Evolutionary conservation across 2,329 filamentous ascomycete species (phyloP).

Genomic region (Cladophialophora psammophila): DNA sequence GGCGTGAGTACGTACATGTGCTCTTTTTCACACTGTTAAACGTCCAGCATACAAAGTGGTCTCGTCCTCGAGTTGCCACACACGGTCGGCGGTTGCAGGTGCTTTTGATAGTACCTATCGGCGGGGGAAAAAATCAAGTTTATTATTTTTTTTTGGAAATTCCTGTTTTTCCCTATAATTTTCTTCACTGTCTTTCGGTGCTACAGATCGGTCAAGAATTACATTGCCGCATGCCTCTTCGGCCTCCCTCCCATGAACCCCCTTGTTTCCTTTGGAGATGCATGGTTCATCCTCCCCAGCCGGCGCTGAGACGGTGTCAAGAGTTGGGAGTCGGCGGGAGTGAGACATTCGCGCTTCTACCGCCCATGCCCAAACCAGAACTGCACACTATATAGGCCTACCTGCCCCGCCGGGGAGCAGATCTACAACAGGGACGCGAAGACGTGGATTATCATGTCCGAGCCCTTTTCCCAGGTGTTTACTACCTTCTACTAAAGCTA

Average conservation of each 20-base stretch:
- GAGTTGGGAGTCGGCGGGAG: slow-evolving; percentile 6
- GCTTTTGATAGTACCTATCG: too few species aligned
- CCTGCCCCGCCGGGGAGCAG: background rate
- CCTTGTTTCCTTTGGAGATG: slow-evolving; percentile 18
- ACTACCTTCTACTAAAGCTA: slow-evolving; percentile 42
- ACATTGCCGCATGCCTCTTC: slow-evolving; percentile 21
- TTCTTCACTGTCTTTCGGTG: slow-evolving; percentile 3
- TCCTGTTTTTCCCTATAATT: background rate
- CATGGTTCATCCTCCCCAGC: slow-evolving; percentile 7
- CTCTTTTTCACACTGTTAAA: too few species aligned
- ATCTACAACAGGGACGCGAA: background rate
- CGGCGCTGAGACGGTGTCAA: background rate
- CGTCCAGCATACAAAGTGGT: too few species aligned
- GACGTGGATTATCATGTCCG: slow-evolving; percentile 2
- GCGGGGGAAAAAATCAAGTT: too few species aligned
- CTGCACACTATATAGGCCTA: too few species aligned
- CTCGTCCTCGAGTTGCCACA: too few species aligned
- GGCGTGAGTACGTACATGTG: too few species aligned
- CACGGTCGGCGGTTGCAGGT: too few species aligned
- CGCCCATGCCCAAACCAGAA: slow-evolving; percentile 7
- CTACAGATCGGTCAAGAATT: slow-evolving; percentile 15
- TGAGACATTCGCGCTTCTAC: slow-evolving; percentile 19
- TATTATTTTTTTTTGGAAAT: slow-evolving; percentile 10
- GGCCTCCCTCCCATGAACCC: slow-evolving; percentile 18
- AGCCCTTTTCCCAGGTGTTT: slow-evolving; percentile 31